A percentile compares a stretch with the other conserved stretches of the same genome.
phyloP scores from a whole-genome alignment of 2,329 filamentous ascomycete species.

The Fusarium compactum region DNA sequence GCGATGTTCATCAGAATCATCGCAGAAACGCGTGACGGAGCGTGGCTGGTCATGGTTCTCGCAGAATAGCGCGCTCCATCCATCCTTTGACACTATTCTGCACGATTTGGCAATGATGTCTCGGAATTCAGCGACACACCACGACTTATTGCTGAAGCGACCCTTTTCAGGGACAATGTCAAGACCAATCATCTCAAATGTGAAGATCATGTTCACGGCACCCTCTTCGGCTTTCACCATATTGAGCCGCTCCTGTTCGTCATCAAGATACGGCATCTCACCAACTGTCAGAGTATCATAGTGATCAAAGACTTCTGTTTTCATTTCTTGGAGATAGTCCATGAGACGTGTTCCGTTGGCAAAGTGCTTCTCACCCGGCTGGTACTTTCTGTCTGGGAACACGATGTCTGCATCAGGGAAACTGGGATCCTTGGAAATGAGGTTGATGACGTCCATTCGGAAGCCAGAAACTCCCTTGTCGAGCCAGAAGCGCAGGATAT shows the following conservation, averaged over 20 bases:
- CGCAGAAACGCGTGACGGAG: slow-evolving; percentile 67
- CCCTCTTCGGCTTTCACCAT: background rate
- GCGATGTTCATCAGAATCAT: slow-evolving; percentile 62
- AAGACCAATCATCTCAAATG: slow-evolving; percentile 3
- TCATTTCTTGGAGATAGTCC: slow-evolving; percentile 76
- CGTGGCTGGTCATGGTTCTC: slow-evolving; percentile 75
- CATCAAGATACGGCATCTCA: slow-evolving; percentile 68
- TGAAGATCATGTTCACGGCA: slow-evolving; percentile 6
- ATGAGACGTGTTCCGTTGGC: slow-evolving; percentile 76
- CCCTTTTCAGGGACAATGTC: background rate
- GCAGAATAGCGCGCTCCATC: slow-evolving; percentile 53
- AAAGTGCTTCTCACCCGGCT: slow-evolving; percentile 67
- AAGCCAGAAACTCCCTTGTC: slow-evolving; percentile 78
- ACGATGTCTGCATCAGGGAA: slow-evolving; percentile 70
- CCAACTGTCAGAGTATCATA: slow-evolving; percentile 78
- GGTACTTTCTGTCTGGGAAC: slow-evolving; percentile 59
- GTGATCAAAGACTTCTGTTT: slow-evolving; percentile 63
- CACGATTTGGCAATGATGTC: background rate
- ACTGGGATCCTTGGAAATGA: slow-evolving; percentile 72
- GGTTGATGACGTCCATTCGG: slow-evolving; percentile 79
- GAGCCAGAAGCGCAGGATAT: slow-evolving; percentile 83
- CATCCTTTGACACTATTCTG: background rate
- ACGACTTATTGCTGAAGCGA: background rate
- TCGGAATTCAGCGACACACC: background rate
- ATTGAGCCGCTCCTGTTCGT: slow-evolving; percentile 51